These are phyloP conservation scores for Acidomyces sp. DNA, from an alignment of 495 filamentous ascomycete genomes.

Conservation along the genomic window DNA sequence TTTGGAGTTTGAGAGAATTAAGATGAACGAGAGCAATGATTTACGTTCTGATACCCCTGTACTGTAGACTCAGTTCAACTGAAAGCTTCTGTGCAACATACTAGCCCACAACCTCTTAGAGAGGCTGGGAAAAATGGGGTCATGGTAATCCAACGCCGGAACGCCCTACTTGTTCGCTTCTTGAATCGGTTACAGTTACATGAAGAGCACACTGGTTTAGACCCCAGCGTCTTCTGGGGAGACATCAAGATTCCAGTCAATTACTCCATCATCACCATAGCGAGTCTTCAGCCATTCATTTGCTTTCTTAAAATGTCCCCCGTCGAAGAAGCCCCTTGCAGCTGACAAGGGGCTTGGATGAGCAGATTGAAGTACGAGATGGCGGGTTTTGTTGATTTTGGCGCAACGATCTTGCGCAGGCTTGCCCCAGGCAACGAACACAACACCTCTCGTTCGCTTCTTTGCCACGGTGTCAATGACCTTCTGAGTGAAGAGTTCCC, in stretches of 20 bases:
- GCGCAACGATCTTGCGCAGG: conserved; percentile 63
- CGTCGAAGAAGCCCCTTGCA: conserved; percentile 56
- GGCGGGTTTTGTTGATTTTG: conserved; percentile 53
- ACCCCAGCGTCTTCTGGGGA: conserved; percentile 28
- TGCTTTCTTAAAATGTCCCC: conserved; percentile 73
- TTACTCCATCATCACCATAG: conserved; percentile 65
- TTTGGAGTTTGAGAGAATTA: too few species aligned
- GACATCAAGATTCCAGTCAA: conserved; percentile 71
- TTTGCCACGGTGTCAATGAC: conserved; percentile 76
- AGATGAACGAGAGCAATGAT: too few species aligned
- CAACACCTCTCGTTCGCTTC: conserved; percentile 62
- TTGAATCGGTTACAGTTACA: too few species aligned
- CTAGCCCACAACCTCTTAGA: too few species aligned
- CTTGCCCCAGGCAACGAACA: conserved; percentile 87
- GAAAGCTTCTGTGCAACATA: too few species aligned
- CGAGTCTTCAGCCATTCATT: conserved; percentile 74
- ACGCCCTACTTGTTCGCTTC: too few species aligned
- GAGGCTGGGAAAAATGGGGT: too few species aligned
- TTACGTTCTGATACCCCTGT: too few species aligned
- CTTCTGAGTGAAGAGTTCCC: conserved; percentile 84
- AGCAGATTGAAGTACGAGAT: conserved; percentile 68
- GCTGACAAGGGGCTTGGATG: conserved; percentile 90
- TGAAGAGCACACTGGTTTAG: too few species aligned
- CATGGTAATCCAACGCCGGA: too few species aligned
- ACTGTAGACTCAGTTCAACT: too few species aligned